Conservation (phyloP, 306 rosid species). For the Acacia melanoxylon region DNA sequence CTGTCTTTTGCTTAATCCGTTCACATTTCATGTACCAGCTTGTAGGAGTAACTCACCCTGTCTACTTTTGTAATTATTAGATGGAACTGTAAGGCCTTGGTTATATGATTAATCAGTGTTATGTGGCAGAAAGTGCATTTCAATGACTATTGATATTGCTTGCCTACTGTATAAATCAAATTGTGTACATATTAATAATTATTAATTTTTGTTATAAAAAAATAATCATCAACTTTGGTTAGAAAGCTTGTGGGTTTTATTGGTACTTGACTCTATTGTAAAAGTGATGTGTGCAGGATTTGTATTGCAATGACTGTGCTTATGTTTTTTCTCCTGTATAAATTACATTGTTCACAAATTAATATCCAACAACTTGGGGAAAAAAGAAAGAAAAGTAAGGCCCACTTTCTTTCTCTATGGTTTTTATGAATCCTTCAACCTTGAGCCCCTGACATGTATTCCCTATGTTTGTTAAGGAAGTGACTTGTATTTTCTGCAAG, state of each 20-base stretch:
- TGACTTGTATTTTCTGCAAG: neutral
- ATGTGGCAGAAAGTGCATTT: neutral
- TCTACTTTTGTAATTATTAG: neutral
- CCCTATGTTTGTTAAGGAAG: neutral
- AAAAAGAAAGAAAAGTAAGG: too few species aligned
- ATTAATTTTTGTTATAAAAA: neutral
- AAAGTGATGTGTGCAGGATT: neutral
- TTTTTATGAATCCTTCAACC: constrained; percentile 27
- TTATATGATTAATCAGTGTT: neutral
- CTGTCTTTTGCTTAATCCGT: constrained; percentile 1
- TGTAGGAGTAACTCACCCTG: constrained; percentile 4
- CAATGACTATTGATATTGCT: neutral
- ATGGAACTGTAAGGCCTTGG: constrained; percentile 12
- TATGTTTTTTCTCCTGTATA: neutral
- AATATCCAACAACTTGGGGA: neutral
- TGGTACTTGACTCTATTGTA: neutral
- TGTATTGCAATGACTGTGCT: neutral
- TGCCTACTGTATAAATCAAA: neutral
- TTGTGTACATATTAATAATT: neutral
- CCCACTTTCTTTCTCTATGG: constrained; percentile 10
- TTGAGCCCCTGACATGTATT: neutral
- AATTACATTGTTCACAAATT: neutral
- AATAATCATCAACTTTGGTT: neutral
- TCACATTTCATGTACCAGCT: neutral
- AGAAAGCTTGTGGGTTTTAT: constrained; percentile 7